Percentiles rank a stretch among this genome's conserved stretches.
Conservation (phyloP, 208 protist species). For the Porcisia hertigi region DNA sequence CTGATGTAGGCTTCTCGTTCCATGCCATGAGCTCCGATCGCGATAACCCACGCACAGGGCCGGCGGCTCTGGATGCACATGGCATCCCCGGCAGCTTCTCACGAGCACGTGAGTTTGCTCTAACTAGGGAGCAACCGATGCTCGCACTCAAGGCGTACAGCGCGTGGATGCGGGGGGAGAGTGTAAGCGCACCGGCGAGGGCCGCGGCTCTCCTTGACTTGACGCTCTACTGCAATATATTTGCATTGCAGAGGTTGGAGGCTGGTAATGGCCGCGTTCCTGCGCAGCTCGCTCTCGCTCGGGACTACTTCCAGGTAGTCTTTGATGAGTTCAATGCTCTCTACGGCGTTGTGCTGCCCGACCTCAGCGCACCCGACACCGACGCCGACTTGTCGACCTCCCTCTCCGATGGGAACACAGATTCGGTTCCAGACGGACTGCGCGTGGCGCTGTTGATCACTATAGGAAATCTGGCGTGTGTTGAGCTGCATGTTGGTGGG, state of each 20-base stretch:
- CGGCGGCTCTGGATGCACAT: neutral
- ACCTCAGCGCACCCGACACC: neutral
- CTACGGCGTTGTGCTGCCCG: constrained; percentile 7
- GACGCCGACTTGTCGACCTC: neutral
- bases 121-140: constrained; percentile 27
- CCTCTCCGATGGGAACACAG: neutral
- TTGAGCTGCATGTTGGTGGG: constrained; percentile 30
- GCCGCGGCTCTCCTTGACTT: constrained; percentile 26
- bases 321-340: constrained; percentile 20
- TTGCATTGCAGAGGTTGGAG: constrained; percentile 13
- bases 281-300: constrained; percentile 8
- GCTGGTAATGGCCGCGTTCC: neutral
- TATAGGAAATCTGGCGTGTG: constrained; percentile 60
- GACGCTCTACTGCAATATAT: constrained; percentile 31
- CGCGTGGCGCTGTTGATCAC: constrained; percentile 47
- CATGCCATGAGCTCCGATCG: neutral
- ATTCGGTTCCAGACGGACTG: constrained; percentile 29
- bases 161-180: constrained; percentile 15
- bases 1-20: neutral
- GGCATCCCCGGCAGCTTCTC: neutral
- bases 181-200: neutral
- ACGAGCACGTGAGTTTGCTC: constrained; percentile 20
- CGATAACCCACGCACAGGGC: neutral
- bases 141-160: constrained; percentile 47
- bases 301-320: constrained; percentile 30